Percentiles rank a stretch among this genome's conserved stretches.
phyloP scores from a whole-genome alignment of 805 yeast genomes.

The Tetrapisispora namnaoensis region DNA sequence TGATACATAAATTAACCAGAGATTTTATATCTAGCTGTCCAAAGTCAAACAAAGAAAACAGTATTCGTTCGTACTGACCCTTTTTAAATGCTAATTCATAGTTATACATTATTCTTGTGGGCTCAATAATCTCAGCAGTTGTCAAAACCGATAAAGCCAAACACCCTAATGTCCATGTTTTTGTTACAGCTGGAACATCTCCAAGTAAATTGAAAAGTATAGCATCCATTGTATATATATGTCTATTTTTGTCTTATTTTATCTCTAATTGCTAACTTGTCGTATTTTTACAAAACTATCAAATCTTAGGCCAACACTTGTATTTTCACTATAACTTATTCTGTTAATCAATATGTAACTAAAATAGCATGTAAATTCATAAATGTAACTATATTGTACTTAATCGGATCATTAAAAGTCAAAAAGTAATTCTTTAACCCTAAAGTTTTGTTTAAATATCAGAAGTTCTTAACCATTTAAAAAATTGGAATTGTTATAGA shows the following conservation, averaged over 20 bases:
- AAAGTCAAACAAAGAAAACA: conserved; percentile 32
- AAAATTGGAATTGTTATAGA: too few relatives aligned
- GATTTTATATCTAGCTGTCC: conserved; percentile 26
- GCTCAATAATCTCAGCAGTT: conserved; percentile 27
- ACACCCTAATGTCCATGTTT: conserved; percentile 31
- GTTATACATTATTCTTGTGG: conserved; percentile 28
- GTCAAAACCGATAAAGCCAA: conserved; percentile 29
- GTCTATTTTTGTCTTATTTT: not conserved
- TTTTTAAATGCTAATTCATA: conserved; percentile 32
- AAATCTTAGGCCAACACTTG: too few relatives aligned
- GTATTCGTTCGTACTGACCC: conserved; percentile 31
- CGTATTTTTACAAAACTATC: too few relatives aligned
- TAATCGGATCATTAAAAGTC: too few relatives aligned
- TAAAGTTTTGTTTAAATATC: too few relatives aligned
- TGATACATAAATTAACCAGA: conserved; percentile 15
- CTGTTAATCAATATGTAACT: too few relatives aligned
- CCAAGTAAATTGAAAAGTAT: conserved; percentile 20
- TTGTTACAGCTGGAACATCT: conserved; percentile 34
- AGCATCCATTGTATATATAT: conserved; percentile 20
- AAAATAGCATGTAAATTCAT: too few relatives aligned
- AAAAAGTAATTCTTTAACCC: too few relatives aligned
- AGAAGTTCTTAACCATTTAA: too few relatives aligned
- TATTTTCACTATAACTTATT: too few relatives aligned
- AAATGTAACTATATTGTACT: too few relatives aligned
- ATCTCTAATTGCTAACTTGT: not conserved